These are phyloP conservation scores for Waitea zeae DNA, from an alignment of 1,284 basidiomycete species.

Conservation along the genomic window DNA sequence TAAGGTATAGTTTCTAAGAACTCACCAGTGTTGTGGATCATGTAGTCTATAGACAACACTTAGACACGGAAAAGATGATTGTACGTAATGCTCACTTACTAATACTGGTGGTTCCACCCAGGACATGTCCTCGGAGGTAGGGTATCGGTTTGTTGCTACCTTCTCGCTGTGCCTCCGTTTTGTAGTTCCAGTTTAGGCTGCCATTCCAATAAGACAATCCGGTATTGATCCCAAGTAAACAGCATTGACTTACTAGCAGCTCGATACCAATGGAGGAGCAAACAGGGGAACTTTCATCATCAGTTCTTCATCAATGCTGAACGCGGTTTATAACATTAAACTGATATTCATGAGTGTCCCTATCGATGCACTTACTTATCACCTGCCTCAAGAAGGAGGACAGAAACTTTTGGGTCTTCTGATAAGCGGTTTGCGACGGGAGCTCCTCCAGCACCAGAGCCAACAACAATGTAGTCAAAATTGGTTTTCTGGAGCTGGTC, in stretches of 20 bases:
- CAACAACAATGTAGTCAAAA: constrained; percentile 3
- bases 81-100: constrained; percentile 12
- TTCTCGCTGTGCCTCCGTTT: constrained; percentile 15
- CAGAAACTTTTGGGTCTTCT: constrained; percentile 9
- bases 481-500: not conserved
- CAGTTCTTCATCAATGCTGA: not conserved
- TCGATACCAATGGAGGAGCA: not conserved
- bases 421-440: constrained; percentile 4
- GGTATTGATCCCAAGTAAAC: constrained; percentile 10
- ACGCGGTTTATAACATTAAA: not conserved
- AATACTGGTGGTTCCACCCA: constrained; percentile 20
- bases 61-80: not conserved
- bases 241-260: not conserved
- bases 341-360: not conserved
- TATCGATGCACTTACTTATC: not conserved
- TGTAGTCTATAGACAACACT: constrained; percentile 15
- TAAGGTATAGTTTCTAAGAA: no score
- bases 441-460: not conserved
- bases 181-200: constrained; percentile 16
- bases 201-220: constrained; percentile 7
- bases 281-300: not conserved
- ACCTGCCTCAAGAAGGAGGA: constrained; percentile 14
- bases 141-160: constrained; percentile 12
- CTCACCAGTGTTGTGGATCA: constrained; percentile 23
- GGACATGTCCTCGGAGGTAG: constrained; percentile 16